Conservation (phyloP, 225 moss, liverwort and hornwort species). For the Climacium dendroides region DNA sequence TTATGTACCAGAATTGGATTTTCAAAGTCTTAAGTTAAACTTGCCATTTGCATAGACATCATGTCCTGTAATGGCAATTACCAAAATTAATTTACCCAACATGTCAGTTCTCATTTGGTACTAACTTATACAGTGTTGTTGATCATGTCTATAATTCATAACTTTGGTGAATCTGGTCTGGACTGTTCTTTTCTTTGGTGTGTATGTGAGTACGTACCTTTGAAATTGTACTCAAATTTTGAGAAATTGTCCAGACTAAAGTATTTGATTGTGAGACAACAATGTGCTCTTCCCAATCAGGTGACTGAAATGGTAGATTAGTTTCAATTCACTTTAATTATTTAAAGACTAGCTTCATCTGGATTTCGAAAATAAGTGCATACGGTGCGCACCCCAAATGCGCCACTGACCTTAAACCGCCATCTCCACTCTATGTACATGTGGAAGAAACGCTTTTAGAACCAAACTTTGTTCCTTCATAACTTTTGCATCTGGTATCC, state of each 20-base stretch:
- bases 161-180: neutral
- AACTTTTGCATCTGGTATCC: too few relatives aligned
- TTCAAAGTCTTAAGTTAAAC: neutral
- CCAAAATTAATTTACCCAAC: neutral
- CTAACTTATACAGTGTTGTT: neutral
- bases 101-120: neutral
- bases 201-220: neutral
- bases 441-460: too few relatives aligned
- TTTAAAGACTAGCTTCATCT: neutral
- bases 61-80: neutral
- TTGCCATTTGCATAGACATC: neutral
- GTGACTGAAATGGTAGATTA: neutral
- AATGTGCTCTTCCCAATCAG: neutral
- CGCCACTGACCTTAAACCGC: too few relatives aligned
- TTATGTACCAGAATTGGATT: neutral
- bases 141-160: neutral
- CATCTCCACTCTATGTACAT: too few relatives aligned
- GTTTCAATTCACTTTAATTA: neutral
- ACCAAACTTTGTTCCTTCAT: too few relatives aligned
- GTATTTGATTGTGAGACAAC: neutral
- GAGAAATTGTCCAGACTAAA: neutral
- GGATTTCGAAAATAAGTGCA: neutral
- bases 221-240: neutral
- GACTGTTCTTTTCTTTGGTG: neutral
- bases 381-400: too few relatives aligned